Evolutionary conservation across 2,329 filamentous ascomycete genomes (phyloP), one percentile per base, ranked within the genome.

Genomic region (Penicillium glabrum): DNA sequence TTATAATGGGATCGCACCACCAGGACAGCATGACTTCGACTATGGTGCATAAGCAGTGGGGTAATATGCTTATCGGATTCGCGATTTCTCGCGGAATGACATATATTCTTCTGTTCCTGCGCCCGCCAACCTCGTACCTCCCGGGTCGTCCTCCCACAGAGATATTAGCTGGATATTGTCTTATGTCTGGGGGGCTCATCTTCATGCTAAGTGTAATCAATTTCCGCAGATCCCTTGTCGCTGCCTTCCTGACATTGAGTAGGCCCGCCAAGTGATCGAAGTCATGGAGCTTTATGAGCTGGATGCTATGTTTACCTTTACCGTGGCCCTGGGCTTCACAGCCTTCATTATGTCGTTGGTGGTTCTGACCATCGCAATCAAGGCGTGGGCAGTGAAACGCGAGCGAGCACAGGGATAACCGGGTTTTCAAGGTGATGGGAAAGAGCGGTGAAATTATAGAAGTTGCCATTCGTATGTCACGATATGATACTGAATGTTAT

Each of bases 31-130:
- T 91, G 88, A 83, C 92, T 46, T 93, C 91, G 11, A 90, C 87
- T 64, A 96, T 93, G 90, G 84, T 98, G 48, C 93, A 98, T 77
- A 88, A 88, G 70, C 93, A 97, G 75, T 98, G 93, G 93, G 93
- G 93, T 26, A 87, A 86, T 67, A 82, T 98, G 63, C 83, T 98
- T 52, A 83, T 90, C 46, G 91, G 88, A 26, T 93, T 91, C 53
- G 88, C 92, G 0, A 81, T 96, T 56, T 87, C 91, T 24, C 86
- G 93, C 47, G 86, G 82, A 2, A 77, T 90, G 54, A 96, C 92
- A 7, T 98, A 97, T 72, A 74, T 95, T 4, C 76, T 93, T 43
- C 76, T 91, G 57, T 98, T 89, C 73, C 78, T 97, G 52, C 87
- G 86, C 63, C 92, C 93, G 16, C 92, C 93, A 2, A 88, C 81